Conservation (phyloP, 495 filamentous ascomycete species). For the Penicillium maclennaniae region DNA sequence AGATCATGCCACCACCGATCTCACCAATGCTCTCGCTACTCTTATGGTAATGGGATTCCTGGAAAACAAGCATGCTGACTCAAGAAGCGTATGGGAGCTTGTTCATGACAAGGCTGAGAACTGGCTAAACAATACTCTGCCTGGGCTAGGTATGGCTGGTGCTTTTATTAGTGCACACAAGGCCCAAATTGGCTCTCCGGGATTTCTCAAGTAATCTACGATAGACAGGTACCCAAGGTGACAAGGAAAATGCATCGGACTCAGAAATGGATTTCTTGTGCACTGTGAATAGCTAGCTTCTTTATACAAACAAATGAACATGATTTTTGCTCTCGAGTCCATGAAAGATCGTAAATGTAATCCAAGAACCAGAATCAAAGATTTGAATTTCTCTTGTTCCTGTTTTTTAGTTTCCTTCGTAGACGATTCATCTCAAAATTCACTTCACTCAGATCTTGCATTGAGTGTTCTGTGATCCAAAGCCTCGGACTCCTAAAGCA, state of each 20-base stretch:
- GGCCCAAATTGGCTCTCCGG: background rate
- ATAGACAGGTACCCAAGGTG: too few relatives aligned
- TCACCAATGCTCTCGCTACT: slow-evolving; percentile 35
- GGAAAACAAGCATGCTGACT: slow-evolving; percentile 31
- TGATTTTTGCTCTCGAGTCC: too few relatives aligned
- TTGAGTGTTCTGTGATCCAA: too few relatives aligned
- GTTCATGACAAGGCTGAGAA: slow-evolving; percentile 33
- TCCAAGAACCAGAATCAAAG: too few relatives aligned
- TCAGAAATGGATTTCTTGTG: background rate
- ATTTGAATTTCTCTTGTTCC: too few relatives aligned
- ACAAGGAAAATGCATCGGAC: background rate
- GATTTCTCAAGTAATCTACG: background rate
- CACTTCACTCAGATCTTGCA: too few relatives aligned
- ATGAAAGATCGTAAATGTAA: too few relatives aligned
- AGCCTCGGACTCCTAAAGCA: too few relatives aligned
- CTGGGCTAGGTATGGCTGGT: background rate
- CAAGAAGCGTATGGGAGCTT: slow-evolving; percentile 54
- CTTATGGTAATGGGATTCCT: slow-evolving; percentile 48
- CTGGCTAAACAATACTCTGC: slow-evolving; percentile 19
- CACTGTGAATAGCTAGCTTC: too few relatives aligned
- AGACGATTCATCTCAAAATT: too few relatives aligned
- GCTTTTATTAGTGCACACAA: background rate
- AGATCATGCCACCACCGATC: background rate
- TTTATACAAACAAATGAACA: too few relatives aligned
- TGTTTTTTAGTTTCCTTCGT: too few relatives aligned